phyloP scores from a whole-genome alignment of 192 early-diverging fungal species.

The Coemansia sp. region DNA sequence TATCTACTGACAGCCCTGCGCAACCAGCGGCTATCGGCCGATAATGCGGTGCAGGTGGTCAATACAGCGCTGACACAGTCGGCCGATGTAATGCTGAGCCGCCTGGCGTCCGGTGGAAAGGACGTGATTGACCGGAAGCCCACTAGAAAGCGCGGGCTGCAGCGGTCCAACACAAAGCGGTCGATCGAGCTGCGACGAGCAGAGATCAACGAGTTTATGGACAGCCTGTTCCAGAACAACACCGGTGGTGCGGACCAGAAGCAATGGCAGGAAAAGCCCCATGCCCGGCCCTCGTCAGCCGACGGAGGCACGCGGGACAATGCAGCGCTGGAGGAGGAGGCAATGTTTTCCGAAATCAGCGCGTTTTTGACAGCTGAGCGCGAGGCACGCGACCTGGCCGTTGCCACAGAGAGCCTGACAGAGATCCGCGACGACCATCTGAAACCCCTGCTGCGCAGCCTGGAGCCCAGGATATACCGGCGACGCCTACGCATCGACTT shows the following conservation, averaged over 20 bases:
- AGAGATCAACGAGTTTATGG: slow-evolving; percentile 50
- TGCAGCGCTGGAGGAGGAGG: background rate
- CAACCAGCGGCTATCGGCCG: slow-evolving; percentile 33
- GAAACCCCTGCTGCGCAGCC: slow-evolving; percentile 53
- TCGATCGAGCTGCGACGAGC: slow-evolving; percentile 52
- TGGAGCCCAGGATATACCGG: slow-evolving; percentile 53
- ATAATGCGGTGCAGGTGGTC: slow-evolving; percentile 18
- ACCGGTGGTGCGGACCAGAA: background rate
- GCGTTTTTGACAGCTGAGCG: slow-evolving; percentile 29
- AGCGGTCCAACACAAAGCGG: slow-evolving; percentile 45
- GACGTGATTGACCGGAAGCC: slow-evolving; percentile 6
- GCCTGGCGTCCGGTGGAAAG: slow-evolving; percentile 4
- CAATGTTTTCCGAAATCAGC: slow-evolving; percentile 23
- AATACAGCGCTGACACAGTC: slow-evolving; percentile 10
- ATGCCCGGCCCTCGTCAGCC: slow-evolving; percentile 7
- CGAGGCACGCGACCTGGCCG: slow-evolving; percentile 36
- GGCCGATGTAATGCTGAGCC: slow-evolving; percentile 28
- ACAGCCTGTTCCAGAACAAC: slow-evolving; percentile 30
- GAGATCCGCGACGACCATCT: slow-evolving; percentile 55
- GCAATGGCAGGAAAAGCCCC: background rate
- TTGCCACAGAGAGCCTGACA: slow-evolving; percentile 52
- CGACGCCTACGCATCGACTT: slow-evolving; percentile 53
- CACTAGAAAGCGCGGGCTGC: slow-evolving; percentile 31
- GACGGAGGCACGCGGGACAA: slow-evolving; percentile 6
- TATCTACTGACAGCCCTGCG: slow-evolving; percentile 41